Percentiles rank a stretch among this genome's conserved stretches.
Conservation (phyloP, 495 filamentous ascomycete genomes). For the Parathielavia hyrcaniae region DNA sequence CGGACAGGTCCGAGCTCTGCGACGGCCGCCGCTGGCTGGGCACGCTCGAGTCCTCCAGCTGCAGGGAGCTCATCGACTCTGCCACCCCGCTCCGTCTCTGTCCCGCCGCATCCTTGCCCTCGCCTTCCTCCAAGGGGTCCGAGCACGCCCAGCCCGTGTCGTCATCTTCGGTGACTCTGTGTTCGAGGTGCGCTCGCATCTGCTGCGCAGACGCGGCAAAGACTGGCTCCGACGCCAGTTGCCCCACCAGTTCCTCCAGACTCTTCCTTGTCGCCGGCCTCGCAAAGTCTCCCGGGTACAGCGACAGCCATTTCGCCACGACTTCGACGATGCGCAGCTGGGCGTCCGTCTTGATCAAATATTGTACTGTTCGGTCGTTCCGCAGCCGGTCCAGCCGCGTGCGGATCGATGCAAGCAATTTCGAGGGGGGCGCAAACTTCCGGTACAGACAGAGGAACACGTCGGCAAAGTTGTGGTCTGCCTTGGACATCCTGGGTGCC, state of each 20-base stretch:
- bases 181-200: conserved; percentile 58
- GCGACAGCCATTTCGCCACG: conserved; percentile 82
- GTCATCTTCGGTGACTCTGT: conserved; percentile 69
- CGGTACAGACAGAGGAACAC: conserved; percentile 93
- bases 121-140: conserved; percentile 51
- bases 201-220: conserved; percentile 79
- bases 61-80: conserved; percentile 40
- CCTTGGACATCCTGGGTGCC: conserved; percentile 70
- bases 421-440: conserved; percentile 77
- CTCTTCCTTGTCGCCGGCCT: conserved; percentile 64
- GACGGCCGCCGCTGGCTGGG: conserved; percentile 40
- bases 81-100: conserved; percentile 32
- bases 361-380: conserved; percentile 53
- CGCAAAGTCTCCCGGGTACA: conserved; percentile 89
- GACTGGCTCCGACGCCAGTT: conserved; percentile 61
- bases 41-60: conserved; percentile 36
- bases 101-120: conserved; percentile 24
- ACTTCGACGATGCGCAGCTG: conserved; percentile 78
- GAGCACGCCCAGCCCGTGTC: conserved; percentile 71
- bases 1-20: conserved; percentile 39
- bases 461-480: conserved; percentile 75
- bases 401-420: conserved; percentile 67
- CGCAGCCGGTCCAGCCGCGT: conserved; percentile 64
- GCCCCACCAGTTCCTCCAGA: conserved; percentile 63
- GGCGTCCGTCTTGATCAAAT: conserved; percentile 62